Percentiles rank a stretch among this genome's conserved stretches.
Evolutionary conservation across 345 rosid species (phyloP).

Genomic region (Viola odorata): DNA sequence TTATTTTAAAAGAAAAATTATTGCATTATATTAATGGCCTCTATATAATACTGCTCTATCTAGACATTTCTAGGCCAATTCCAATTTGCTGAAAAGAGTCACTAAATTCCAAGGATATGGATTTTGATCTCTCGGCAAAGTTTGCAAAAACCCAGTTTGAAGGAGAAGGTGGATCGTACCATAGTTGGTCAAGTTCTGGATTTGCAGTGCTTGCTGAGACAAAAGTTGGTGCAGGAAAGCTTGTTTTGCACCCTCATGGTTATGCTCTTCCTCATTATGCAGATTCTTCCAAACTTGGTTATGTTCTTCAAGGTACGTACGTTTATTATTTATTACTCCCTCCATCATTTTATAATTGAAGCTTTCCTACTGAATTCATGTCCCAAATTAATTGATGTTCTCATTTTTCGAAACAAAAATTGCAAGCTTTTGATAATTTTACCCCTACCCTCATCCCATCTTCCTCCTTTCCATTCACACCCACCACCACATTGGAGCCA

Average conservation of each 20-base stretch:
- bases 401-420: no score
- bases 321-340: background rate
- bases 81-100: no score
- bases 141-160: constrained; percentile 11
- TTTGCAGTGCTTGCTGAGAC: constrained; percentile 16
- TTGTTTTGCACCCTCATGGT: constrained; percentile 23
- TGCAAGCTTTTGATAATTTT: no score
- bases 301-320: constrained; percentile 29
- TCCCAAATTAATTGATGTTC: no score
- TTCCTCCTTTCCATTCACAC: no score
- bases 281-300: constrained; percentile 33
- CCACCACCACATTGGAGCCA: no score
- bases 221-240: constrained; percentile 27
- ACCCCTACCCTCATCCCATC: background rate
- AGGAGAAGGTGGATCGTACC: constrained; percentile 33
- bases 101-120: constrained; percentile 1
- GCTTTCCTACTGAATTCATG: no score
- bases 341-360: background rate
- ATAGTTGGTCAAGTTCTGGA: constrained; percentile 26
- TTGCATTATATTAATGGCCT: no score
- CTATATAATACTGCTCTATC: no score
- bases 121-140: constrained; percentile 25
- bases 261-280: constrained; percentile 35
- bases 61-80: no score
- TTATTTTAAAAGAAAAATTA: no score